These are phyloP conservation scores for Ehretia macrophylla DNA, from an alignment of 257 asterid genomes.

Conservation along the genomic window DNA sequence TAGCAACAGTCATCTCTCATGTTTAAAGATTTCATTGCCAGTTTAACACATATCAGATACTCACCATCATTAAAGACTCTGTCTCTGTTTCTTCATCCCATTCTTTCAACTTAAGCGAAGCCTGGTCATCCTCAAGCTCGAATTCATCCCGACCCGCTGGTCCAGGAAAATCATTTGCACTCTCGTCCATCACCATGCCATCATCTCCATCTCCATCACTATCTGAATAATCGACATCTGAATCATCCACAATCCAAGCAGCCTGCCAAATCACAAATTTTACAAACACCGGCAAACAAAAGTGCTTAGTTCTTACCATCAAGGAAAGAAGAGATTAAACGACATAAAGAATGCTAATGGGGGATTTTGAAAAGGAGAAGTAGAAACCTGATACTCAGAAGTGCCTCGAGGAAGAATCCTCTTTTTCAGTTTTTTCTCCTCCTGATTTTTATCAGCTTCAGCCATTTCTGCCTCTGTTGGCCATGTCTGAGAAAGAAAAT, in stretches of 20 bases:
- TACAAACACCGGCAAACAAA: slow-evolving; percentile 6
- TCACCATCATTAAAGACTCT: slow-evolving; percentile 79
- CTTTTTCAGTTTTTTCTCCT: slow-evolving; percentile 53
- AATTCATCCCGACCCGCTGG: slow-evolving; percentile 36
- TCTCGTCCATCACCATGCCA: slow-evolving; percentile 78
- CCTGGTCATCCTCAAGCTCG: slow-evolving; percentile 78
- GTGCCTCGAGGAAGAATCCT: slow-evolving; percentile 73
- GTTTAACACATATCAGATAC: slow-evolving; percentile 9
- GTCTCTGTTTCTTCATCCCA: slow-evolving; percentile 85
- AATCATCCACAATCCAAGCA: slow-evolving; percentile 91
- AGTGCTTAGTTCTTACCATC: neutral
- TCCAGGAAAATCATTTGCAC: slow-evolving; percentile 34
- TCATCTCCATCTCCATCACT: slow-evolving; percentile 67
- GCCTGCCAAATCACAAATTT: slow-evolving; percentile 51
- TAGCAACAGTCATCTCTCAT: no score
- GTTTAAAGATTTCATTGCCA: no score
- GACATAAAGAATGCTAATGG: neutral
- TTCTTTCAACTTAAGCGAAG: slow-evolving; percentile 55
- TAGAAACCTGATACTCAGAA: slow-evolving; percentile 85
- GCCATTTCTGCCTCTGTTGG: slow-evolving; percentile 97
- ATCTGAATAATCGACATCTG: slow-evolving; percentile 56
- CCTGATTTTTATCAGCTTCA: slow-evolving; percentile 63
- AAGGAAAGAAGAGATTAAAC: neutral
- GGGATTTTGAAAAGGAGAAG: slow-evolving; percentile 7
- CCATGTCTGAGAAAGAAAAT: slow-evolving; percentile 66